Evolutionary conservation across 305 asterid species (phyloP).

Genomic region (Fraxinus latifolia): DNA sequence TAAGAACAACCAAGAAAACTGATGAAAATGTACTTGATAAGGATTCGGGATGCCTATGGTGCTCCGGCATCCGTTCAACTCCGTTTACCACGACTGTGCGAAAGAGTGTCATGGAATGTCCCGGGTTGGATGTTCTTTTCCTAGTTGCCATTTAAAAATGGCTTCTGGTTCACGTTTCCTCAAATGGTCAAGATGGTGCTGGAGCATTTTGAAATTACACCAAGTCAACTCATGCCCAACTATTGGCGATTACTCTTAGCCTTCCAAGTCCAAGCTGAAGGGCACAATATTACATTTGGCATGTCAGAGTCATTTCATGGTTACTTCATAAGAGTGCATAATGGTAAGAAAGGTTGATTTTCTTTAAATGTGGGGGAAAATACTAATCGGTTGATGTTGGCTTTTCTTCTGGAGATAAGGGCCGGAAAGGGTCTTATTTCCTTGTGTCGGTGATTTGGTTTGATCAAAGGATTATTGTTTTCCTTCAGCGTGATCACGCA

Average conservation of each 20-base stretch:
- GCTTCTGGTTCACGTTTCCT: background rate
- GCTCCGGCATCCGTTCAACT: background rate
- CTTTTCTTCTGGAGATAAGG: background rate
- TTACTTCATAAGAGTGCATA: no score
- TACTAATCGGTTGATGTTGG: background rate
- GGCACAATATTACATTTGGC: background rate
- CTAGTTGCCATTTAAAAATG: no score
- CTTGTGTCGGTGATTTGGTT: background rate
- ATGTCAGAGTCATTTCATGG: background rate
- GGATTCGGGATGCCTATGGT: background rate
- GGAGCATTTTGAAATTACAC: background rate
- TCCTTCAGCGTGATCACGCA: background rate
- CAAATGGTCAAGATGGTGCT: background rate
- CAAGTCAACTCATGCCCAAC: background rate
- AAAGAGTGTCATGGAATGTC: no score
- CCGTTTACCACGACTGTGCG: no score
- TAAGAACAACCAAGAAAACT: no score
- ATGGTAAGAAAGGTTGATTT: background rate
- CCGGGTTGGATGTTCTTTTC: no score
- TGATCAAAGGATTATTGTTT: no score
- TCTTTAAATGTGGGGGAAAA: background rate
- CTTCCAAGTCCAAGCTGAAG: background rate
- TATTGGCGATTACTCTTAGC: no score
- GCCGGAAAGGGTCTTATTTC: background rate
- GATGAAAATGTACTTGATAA: no score